Evolutionary conservation across 495 filamentous ascomycete species (phyloP), one percentile per base, ranked within the genome.

Genomic region (Aspergillus carlsbadensis): DNA sequence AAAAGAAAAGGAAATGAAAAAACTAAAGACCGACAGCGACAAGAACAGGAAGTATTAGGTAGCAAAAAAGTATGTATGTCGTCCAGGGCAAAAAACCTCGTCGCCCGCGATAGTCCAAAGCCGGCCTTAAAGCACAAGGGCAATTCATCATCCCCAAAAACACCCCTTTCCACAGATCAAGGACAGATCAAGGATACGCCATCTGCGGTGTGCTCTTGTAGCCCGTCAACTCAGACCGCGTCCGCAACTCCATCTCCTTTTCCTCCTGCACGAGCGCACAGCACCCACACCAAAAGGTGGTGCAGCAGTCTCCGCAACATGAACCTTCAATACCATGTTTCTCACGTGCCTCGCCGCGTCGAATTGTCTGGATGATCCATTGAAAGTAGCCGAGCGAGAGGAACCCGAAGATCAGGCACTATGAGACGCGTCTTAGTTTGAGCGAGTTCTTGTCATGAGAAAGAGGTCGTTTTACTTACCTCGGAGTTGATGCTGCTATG

Each of bases 201-300:
- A 61, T 61, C 15, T 53, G 44, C 29, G 50, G 43, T 8, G 50
- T 22, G n/a, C 24, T 37, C 47, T 57, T 53, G 37, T 63, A 63
- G 2, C 56, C 56, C 26, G 40, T n/a, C 47, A 59, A 13, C 31
- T 58, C 56, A 10, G 52, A 52, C 29, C 58, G 47, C 2, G 56
- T 48, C 10, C 64, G 48, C 34, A 63, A 34, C 54, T 65, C 56
- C 26, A 76, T 61, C 56, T 84, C 81, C 64, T 82, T 81, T 56
- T 82, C 78, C 22, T 78, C 70, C 58, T 83, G 81, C 13, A 79
- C 70, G 21, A 81, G 58, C 13, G 74, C 73, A 75, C 83, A 86
- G 52, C 78, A 75, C 50, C 51, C 31, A 55, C 75, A 80, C 66
- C 75, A 84, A 65, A 67, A 78, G 24, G 68, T 65, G 8, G 67